Base-by-base conservation (phyloP, 1,284 basidiomycete genomes). In the Trichosporon sp. region DNA sequence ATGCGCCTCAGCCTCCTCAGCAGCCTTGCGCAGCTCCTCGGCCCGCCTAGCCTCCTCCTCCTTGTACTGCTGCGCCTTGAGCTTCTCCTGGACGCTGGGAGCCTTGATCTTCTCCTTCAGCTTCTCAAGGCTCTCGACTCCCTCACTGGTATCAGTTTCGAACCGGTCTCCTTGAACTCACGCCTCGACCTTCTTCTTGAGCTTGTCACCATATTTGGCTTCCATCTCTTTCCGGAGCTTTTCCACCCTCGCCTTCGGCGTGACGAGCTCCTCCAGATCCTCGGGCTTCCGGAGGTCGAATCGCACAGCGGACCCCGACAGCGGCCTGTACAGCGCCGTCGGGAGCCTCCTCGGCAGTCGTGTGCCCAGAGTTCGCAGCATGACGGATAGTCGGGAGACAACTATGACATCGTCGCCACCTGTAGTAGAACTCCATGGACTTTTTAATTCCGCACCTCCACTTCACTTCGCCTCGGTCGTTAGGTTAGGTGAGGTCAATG, bases 201-300 rank as follows among this genome's bases (percentile, higher is more conserved):
- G 68, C 68, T 79, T 79, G 31, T 77, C 74, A 1, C 73, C 76
- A 66, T 81, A 81, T 70, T 80, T 80, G 8, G 68, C 76, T 65
- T 80, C 79, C 56, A 77, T 75, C 57, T 69, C 73, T 59, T 74
- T 75, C 25, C 72, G 67, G 64, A 78, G 77, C 33, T 66, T 59
- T 66, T 80, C 80, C 56, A 81, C 73, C 13, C 74, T 60, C 61
- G 78, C 78, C n/a, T 79, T 69, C 3, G 78, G 73, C 29, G 76
- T 73, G 7, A 79, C 61, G 57, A 70, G 65, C 59, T 77, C 72
- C 52, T 74, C 72, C 23, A 77, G 63, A 34, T 76, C 70, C 16
- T 61, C 54, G 23, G 49, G 49, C 25, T 54, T 54, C 25, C 14
- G 14, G 49, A 54, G 25, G 25, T 54, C 36, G 59, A 29, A 61